Percentiles rank a stretch among this genome's conserved stretches.
phyloP scores from a whole-genome alignment of 768 basidiomycete genomes.

The Leccinum olivaceopallidum region DNA sequence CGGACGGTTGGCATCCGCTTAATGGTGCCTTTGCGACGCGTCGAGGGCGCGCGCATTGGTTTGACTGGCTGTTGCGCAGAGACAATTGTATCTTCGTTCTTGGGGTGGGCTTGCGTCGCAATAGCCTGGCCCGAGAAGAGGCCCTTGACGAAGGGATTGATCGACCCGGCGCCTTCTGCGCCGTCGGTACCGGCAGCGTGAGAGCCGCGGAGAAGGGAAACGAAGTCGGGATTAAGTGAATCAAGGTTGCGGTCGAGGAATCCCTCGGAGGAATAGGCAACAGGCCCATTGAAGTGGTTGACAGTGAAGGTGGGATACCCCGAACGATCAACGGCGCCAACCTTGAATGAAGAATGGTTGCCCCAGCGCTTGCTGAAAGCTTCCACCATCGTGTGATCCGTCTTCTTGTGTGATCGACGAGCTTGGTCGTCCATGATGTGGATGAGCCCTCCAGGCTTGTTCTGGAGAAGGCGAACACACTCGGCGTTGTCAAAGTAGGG shows the following conservation, averaged over 20 bases:
- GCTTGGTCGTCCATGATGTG: no score
- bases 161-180: conserved; percentile 72
- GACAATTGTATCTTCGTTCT: conserved; percentile 94
- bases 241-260: conserved; percentile 91
- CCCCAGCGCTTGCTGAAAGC: conserved; percentile 88
- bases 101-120: conserved; percentile 88
- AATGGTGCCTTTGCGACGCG: conserved; percentile 74
- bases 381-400: no score
- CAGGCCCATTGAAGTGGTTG: conserved; percentile 89
- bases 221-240: conserved; percentile 90
- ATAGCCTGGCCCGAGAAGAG: conserved; percentile 88
- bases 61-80: conserved; percentile 91
- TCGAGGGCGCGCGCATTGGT: conserved; percentile 93
- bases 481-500: conserved; percentile 92
- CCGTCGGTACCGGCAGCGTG: conserved; percentile 37
- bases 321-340: conserved; percentile 69
- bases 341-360: conserved; percentile 90
- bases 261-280: conserved; percentile 88
- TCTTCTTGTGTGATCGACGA: no score
- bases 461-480: conserved; percentile 82
- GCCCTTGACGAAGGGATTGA: conserved; percentile 90
- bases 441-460: conserved; percentile 25
- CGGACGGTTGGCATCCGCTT: conserved; percentile 49
- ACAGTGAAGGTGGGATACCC: conserved; percentile 89
- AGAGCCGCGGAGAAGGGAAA: conserved; percentile 79